phyloP scores from a whole-genome alignment of 257 asterid genomes.

The Scutellaria galericulata region DNA sequence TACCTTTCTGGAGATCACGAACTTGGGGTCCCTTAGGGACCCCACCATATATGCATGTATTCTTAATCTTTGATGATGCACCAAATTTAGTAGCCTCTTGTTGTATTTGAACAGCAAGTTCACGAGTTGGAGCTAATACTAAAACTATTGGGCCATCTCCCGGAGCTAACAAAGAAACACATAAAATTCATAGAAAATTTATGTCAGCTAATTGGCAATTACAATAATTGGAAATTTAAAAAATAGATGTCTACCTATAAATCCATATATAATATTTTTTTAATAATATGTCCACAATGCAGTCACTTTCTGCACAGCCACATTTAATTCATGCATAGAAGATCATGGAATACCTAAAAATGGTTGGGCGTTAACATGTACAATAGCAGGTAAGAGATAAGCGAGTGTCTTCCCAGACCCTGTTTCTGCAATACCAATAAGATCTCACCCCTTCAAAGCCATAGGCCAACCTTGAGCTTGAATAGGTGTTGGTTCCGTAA shows the following conservation, averaged over 20 bases:
- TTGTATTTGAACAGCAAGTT: constrained; percentile 99
- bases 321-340: constrained; percentile 16
- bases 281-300: neutral
- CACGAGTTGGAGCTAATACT: constrained; percentile 99
- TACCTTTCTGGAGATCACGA: constrained; percentile 99
- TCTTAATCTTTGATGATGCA: constrained; percentile 98
- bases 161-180: constrained; percentile 66
- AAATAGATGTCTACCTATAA: constrained; percentile 4
- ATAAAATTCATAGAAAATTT: constrained; percentile 39
- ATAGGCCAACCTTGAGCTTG: constrained; percentile 99
- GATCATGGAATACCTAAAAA: constrained; percentile 72
- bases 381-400: constrained; percentile 89
- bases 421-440: constrained; percentile 97
- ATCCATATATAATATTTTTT: neutral
- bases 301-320: constrained; percentile 6
- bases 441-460: constrained; percentile 98
- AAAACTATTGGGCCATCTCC: constrained; percentile 99
- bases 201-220: constrained; percentile 36
- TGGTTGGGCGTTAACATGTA: constrained; percentile 98
- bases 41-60: constrained; percentile 99
- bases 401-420: constrained; percentile 99
- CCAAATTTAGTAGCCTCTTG: constrained; percentile 98
- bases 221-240: constrained; percentile 8
- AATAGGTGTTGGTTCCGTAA: constrained; percentile 95
- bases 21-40: constrained; percentile 99